Evolutionary conservation across 164 flowering plant genomes (phyloP), one percentile per base, ranked within the genome.

Genomic region (Umbellularia californica): DNA sequence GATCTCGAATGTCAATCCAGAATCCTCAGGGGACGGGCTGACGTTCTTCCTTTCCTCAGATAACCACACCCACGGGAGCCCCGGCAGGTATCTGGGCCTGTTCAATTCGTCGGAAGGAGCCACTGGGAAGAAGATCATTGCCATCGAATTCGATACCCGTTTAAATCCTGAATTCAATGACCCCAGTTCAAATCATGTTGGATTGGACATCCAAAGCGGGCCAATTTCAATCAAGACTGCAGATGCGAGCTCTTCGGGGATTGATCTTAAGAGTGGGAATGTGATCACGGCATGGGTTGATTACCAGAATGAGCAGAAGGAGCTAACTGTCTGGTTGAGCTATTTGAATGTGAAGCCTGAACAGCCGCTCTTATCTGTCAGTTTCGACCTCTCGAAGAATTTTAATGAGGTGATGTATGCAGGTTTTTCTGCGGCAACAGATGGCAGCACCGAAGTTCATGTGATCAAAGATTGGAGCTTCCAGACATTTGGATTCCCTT

Each of bases 381-480:
- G 84, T 27, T 75, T 88, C 58, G 91, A 88, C 63, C 88, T 95
- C 15, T 88, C 92, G 6, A 76, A 47, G 50, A 75, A 83, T 76
- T 83, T 90, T 3, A 74, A 83, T 50, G 88, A 85, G 73, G 73
- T 58, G 58, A 86, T 85, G 90, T 92, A 75, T 75, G 89, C 83
- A 65, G 97, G 98, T 14, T 95, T 95, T 74, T 88, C 97, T 1
- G 98, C 87, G 2, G 88, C 98, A 0, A 91, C 91, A 0, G 95
- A 92, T 69, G 97, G 95, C 25, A 95, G 95, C 79, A 91, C 98
- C 0, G 97, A 92, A 82, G 75, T 85, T 25, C 98, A 95, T 69
- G 64, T 71, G 76, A 80, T 95, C 70, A 73, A 83, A 73, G 88
- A 79, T 74, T 95, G 97, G 97, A 88, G 80, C 66, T 95, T 95